A percentile compares a stretch with the other conserved stretches of the same genome.
phyloP scores from a whole-genome alignment of 495 filamentous ascomycete species.

The Hypoxylon lienhwacheense region DNA sequence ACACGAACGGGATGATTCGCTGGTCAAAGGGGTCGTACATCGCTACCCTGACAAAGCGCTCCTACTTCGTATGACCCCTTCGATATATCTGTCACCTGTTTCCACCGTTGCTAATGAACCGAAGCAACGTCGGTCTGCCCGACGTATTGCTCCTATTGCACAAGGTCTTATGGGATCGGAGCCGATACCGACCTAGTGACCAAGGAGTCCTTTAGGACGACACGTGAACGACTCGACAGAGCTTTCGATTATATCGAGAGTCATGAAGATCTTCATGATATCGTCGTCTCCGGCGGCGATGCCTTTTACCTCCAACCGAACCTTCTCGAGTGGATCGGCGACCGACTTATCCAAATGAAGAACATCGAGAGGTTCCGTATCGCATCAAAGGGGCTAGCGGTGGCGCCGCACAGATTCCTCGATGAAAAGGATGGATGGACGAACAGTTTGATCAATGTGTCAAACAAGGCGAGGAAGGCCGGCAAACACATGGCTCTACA shows the following conservation, averaged over 20 bases:
- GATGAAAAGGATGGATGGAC: conserved; percentile 57
- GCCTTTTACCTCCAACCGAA: conserved; percentile 51
- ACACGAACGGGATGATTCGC: conserved; percentile 52
- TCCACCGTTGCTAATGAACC: conserved; percentile 6
- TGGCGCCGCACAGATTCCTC: conserved; percentile 53
- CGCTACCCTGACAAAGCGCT: conserved; percentile 62
- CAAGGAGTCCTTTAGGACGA: conserved; percentile 52
- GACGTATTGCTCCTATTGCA: conserved; percentile 61
- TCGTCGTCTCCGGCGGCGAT: conserved; percentile 63
- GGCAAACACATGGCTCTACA: conserved; percentile 63
- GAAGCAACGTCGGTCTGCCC: conserved; percentile 58
- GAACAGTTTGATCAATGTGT: conserved; percentile 50
- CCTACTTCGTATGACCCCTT: conserved; percentile 53
- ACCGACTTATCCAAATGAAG: conserved; percentile 42
- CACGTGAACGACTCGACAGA: conserved; percentile 45
- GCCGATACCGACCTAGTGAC: conserved; percentile 51
- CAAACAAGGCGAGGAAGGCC: conserved; percentile 47
- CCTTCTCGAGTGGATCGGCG: conserved; percentile 44
- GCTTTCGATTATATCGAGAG: conserved; percentile 55
- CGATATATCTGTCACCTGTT: not conserved
- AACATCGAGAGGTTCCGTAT: conserved; percentile 57
- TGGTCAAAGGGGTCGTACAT: conserved; percentile 56
- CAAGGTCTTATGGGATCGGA: conserved; percentile 60
- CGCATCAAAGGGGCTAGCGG: conserved; percentile 60
- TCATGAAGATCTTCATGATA: conserved; percentile 51